Evolutionary conservation across 345 rosid species (phyloP).

Genomic region (Cardamine chenopodiifolia): DNA sequence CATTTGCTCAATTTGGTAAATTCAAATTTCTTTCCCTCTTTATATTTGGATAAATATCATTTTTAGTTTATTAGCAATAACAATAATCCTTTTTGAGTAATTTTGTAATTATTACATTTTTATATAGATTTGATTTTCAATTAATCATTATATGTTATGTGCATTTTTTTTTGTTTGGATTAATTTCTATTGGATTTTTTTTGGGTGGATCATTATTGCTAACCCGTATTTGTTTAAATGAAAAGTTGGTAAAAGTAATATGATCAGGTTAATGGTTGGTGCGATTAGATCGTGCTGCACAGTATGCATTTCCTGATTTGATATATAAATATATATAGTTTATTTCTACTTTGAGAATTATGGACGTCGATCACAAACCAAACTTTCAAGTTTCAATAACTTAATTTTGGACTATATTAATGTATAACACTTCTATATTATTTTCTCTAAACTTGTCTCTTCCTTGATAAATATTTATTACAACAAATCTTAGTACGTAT

Average conservation of each 20-base stretch:
- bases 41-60: slow-evolving; percentile 2
- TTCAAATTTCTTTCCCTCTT: not conserved
- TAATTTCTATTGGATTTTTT: not conserved
- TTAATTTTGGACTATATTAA: not conserved
- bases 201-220: slow-evolving; percentile 1
- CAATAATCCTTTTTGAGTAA: not conserved
- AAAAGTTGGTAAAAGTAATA: not conserved
- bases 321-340: not conserved
- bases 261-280: slow-evolving; percentile 34
- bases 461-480: not conserved
- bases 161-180: not conserved
- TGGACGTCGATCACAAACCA: not conserved
- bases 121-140: not conserved
- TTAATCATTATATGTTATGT: not conserved
- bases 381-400: not conserved
- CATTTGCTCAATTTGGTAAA: slow-evolving; percentile 51
- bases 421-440: not conserved
- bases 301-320: slow-evolving; percentile 15
- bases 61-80: not conserved
- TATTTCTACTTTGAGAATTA: not conserved
- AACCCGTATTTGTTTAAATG: not conserved
- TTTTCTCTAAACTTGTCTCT: not conserved
- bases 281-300: slow-evolving; percentile 32
- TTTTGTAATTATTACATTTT: not conserved
- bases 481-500: not conserved